Conservation (phyloP, 257 asterid genomes). For the Craterostigma plantagineum region DNA sequence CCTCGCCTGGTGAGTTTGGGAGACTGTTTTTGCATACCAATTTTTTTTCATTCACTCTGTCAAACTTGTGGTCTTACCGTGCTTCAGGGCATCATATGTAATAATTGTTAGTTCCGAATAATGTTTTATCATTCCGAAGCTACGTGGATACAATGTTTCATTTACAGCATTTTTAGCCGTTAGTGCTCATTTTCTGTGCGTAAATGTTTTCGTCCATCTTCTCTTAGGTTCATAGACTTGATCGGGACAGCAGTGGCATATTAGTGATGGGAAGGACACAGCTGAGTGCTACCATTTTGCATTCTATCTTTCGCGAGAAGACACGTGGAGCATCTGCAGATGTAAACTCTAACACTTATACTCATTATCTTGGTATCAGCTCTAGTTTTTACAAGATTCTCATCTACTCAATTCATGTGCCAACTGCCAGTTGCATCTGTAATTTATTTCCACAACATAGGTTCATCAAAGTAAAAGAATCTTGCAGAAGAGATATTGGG, state of each 20-base stretch:
- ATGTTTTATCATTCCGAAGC: no score
- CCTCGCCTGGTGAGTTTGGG: conserved; percentile 77
- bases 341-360: conserved; percentile 15
- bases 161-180: neutral
- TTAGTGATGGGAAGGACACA: conserved; percentile 90
- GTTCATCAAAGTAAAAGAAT: conserved; percentile 25
- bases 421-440: no score
- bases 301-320: conserved; percentile 85
- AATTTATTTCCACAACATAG: conserved; percentile 11
- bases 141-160: no score
- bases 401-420: no score
- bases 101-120: no score
- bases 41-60: conserved; percentile 2
- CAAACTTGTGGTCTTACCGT: no score
- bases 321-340: conserved; percentile 43
- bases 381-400: no score
- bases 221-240: conserved; percentile 94
- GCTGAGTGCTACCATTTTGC: conserved; percentile 62
- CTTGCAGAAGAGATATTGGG: conserved; percentile 72
- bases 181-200: conserved; percentile 5
- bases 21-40: conserved; percentile 7
- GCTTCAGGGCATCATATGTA: no score
- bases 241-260: conserved; percentile 89
- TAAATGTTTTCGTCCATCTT: conserved; percentile 24
- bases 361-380: no score